phyloP scores from a whole-genome alignment of 2,329 filamentous ascomycete genomes.

The Chalara sp. region DNA sequence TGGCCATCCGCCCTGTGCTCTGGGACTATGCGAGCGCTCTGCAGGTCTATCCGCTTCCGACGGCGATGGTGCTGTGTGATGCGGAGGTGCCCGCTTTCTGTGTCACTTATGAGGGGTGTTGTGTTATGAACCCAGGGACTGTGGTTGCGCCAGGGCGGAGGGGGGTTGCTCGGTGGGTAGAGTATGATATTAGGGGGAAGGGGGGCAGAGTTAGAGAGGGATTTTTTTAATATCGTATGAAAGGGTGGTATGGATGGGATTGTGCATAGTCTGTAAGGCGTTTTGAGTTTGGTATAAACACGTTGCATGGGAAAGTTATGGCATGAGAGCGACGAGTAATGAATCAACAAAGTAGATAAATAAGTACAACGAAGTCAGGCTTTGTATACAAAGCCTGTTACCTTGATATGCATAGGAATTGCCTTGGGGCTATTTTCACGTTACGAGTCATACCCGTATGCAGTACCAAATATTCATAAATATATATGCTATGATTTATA shows the following conservation, averaged over 20 bases:
- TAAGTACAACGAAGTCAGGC: too few relatives aligned
- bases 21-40: constrained; percentile 80
- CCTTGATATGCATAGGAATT: too few relatives aligned
- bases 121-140: constrained; percentile 86
- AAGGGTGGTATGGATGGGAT: background rate
- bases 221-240: constrained; percentile 16
- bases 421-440: too few relatives aligned
- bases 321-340: too few relatives aligned
- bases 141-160: constrained; percentile 64
- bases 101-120: constrained; percentile 89
- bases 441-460: too few relatives aligned
- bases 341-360: too few relatives aligned
- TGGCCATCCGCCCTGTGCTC: constrained; percentile 71
- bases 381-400: too few relatives aligned
- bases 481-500: background rate
- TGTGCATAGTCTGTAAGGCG: background rate
- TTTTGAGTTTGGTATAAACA: background rate
- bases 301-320: background rate
- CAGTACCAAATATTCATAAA: background rate
- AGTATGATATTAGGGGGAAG: constrained; percentile 59
- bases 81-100: constrained; percentile 75
- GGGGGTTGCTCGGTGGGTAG: constrained; percentile 73
- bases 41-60: constrained; percentile 83
- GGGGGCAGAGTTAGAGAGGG: constrained; percentile 24
- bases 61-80: constrained; percentile 76